Base-by-base conservation (phyloP, 2,329 filamentous ascomycete genomes). In the Tolypocladium tundrense region DNA sequence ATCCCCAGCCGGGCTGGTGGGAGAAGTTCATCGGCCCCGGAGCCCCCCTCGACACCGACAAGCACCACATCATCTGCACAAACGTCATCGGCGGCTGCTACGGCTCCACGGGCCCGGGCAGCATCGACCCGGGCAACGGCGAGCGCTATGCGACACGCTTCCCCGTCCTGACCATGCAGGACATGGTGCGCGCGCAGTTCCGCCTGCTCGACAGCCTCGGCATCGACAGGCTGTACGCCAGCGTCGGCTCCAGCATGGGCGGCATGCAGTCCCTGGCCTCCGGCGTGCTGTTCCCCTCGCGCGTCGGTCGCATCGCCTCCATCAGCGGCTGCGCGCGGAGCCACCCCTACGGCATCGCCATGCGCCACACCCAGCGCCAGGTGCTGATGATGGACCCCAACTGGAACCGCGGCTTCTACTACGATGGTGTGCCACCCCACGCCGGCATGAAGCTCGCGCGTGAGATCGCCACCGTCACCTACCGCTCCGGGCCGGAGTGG, bases 321-420 rank as follows among this genome's bases (percentile, higher is more conserved):
- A 94, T 97, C 68, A 95, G 89, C 68, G 94, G 93, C 14, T 99
- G 94, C 72, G 94, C 93, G 0, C 82, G 94, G 62, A 95, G 89
- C 65, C 94, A 99, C 70, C 94, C 94, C 0, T 99, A 99, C 76
- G 96, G 92, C 72, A 96, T 99, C 70, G 94, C 94, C 40, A 97
- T 99, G 93, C 86, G 94, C 57, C 94, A 99, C 74, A 96, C 93
- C 0, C 94, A 99, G 74, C 86, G 94, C 35, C 94, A 97, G 76
- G 94, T 97, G 1, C 82, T 99, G 53, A 97, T 99, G 92, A 97
- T 97, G 88, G 94, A 99, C 67, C 91, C 92, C 2, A 91, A 96
- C 68, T 99, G 94, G 94, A 90, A 90, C 64, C 85, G 94, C 41
- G 94, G 94, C 2, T 96, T 93, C 75, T 97, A 97, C 78, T 96